Evolutionary conservation across 2,329 filamentous ascomycete species (phyloP).

Genomic region (Ophiognomonia clavigignenti-juglandacearum): DNA sequence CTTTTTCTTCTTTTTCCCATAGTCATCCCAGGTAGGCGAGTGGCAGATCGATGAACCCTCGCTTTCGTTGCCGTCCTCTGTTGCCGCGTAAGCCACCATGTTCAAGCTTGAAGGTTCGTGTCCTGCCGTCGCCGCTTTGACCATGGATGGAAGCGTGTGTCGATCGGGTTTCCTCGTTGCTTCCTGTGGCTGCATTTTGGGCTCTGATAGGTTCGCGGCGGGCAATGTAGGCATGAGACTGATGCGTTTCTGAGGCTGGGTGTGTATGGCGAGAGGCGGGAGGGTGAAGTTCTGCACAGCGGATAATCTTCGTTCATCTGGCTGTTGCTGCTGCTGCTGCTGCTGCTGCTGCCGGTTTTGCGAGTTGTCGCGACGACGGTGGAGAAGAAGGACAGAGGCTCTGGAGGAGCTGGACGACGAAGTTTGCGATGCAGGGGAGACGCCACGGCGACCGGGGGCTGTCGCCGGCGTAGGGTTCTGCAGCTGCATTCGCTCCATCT

Average conservation of each 20-base stretch:
- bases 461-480: background rate
- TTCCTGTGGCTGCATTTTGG: constrained; percentile 3
- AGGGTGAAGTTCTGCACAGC: constrained; percentile 2
- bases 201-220: background rate
- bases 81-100: constrained; percentile 36
- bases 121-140: constrained; percentile 9
- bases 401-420: constrained; percentile 4
- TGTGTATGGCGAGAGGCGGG: constrained; percentile 5
- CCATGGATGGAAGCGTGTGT: constrained; percentile 10
- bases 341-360: no score
- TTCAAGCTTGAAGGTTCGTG: constrained; percentile 26
- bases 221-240: background rate
- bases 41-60: constrained; percentile 52
- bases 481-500: constrained; percentile 26
- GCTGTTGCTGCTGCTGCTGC: constrained; percentile 2
- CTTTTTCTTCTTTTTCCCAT: constrained; percentile 48
- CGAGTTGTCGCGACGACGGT: constrained; percentile 14
- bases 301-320: constrained; percentile 3
- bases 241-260: background rate
- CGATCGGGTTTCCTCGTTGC: constrained; percentile 19
- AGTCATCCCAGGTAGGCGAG: constrained; percentile 59
- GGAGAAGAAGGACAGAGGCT: constrained; percentile 8
- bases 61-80: constrained; percentile 28
- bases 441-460: constrained; percentile 12
- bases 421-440: constrained; percentile 12